Evolutionary conservation across 202 grass and related monocot species (phyloP), one percentile per base, ranked within the genome.

Genomic region (Cymbopogon flexuosus): DNA sequence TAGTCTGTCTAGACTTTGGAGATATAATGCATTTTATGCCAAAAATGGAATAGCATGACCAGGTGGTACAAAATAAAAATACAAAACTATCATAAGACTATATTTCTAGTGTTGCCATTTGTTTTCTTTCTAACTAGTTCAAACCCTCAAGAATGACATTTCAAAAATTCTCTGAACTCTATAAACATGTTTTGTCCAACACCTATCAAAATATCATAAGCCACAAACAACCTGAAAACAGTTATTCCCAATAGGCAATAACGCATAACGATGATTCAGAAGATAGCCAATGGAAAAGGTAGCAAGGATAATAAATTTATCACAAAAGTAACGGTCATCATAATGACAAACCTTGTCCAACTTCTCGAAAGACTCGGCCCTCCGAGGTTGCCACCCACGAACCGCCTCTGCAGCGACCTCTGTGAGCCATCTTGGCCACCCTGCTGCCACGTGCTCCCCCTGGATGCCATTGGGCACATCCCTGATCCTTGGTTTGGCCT

Each of bases 301-400:
- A 79, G 29, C 42, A 76, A 71, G 7, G 21, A 43, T 58, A 12
- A 34, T 62, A 36, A 84, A 62, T 73, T 61, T 78, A 31, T 11
- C 36, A 14, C 1, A 81, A 61, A 90, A 52, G 21, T 80, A 62
- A 72, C 0, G 10, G 40, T 29, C 18, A 66, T 51, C 9, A 59
- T 52, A 56, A 76, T 10, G 19, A 84, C 30, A 29, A 86, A 97
- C 94, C 91, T 97, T 97, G 56, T 92, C 89, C 73, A 97, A 46
- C 74, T 97, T 97, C 81, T 97, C 89, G 9, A 97, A 97, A 39
- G 94, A 97, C 60, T 94, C 87, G 19, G 89, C 85, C 85, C 84
- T 94, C 46, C 94, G 83, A 80, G 94, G 94, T 60, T 90, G 85
- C 94, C 94, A 97, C 14, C 94, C 94, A 11, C 85, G 87, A 68